Evolutionary conservation across 352 stramenopile species (phyloP), one percentile per base, ranked within the genome.

Genomic region (Phytophthora melonis): DNA sequence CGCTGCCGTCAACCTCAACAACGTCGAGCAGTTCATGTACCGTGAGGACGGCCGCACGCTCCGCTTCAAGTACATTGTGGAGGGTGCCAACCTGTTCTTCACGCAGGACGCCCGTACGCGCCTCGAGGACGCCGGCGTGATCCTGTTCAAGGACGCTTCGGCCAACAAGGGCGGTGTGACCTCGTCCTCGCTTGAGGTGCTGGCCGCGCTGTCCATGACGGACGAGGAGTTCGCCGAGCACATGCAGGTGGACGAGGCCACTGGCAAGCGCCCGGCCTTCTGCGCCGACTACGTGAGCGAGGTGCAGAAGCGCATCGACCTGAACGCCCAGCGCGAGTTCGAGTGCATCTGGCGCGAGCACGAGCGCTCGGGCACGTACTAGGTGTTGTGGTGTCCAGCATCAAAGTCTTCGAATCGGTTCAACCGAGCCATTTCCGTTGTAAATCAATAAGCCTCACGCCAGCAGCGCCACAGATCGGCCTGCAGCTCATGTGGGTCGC

Each of bases 1-100:
- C 5, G 95, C 93, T 58, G 98, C 97, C 3, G 97, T 99, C 54
- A 98, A 99, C 78, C 85, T 94, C 52, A 92, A 91, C 74, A 99
- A 99, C 83, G 98, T 97, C 50, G 87, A 95, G 58, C 81, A 98
- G 63, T 99, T 93, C 75, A 84, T 94, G 75, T 91, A 87, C 80
- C 79, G 81, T 34, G 79, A 81, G 25, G 84, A 92, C 56, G 84
- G 84, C 43, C 86, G 87, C 49, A 88, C 88, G 47, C 94, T 98
- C 23, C 97, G 91, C 3, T 97, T 94, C 70, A 92, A 92, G 67
- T 93, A 99, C 66, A 99, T 99, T 61, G 97, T 99, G 2, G 98
- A 99, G 81, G 98, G 97, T 21, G 97, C 97, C 49, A 99, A 99
- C 84, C 83, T 99, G 27, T 99, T 99, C 81, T 90, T 99, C 66